These are phyloP conservation scores for Colletotrichum magnum DNA, from an alignment of 2,329 filamentous ascomycete species.

Conservation along the genomic window DNA sequence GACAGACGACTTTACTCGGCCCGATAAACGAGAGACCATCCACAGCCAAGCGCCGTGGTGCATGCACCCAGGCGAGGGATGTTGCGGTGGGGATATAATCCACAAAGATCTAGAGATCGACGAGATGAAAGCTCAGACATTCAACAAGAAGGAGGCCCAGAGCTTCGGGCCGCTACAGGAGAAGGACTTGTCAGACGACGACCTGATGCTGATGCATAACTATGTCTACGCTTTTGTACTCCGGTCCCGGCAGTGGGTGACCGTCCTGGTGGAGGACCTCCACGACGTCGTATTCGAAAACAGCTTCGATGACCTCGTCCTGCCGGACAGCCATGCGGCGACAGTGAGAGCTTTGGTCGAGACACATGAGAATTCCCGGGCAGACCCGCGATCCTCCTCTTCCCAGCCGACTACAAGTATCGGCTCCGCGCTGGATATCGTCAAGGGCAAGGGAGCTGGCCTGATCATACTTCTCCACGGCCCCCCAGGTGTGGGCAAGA, in stretches of 20 bases:
- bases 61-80: background rate
- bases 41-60: background rate
- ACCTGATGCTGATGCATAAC: constrained; percentile 27
- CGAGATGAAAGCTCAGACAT: background rate
- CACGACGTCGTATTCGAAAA: constrained; percentile 32
- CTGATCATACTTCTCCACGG: constrained; percentile 14
- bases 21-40: background rate
- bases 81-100: constrained; percentile 1
- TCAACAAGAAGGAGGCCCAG: background rate
- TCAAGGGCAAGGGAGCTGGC: constrained; percentile 36
- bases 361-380: constrained; percentile 31
- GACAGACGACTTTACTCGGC: background rate
- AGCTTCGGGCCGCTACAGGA: background rate
- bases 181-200: constrained; percentile 28
- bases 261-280: constrained; percentile 21
- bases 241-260: constrained; percentile 36
- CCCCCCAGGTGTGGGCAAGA: constrained; percentile 8
- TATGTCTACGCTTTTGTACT: constrained; percentile 38
- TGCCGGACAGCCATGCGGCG: constrained; percentile 35
- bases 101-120: background rate
- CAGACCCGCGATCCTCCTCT: background rate
- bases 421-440: constrained; percentile 22
- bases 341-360: constrained; percentile 39
- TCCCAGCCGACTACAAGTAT: background rate
- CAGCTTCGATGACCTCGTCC: constrained; percentile 38